A percentile compares a stretch with the other conserved stretches of the same genome.
Conservation (phyloP, 441 rosid species). For the Capsella rubella region DNA sequence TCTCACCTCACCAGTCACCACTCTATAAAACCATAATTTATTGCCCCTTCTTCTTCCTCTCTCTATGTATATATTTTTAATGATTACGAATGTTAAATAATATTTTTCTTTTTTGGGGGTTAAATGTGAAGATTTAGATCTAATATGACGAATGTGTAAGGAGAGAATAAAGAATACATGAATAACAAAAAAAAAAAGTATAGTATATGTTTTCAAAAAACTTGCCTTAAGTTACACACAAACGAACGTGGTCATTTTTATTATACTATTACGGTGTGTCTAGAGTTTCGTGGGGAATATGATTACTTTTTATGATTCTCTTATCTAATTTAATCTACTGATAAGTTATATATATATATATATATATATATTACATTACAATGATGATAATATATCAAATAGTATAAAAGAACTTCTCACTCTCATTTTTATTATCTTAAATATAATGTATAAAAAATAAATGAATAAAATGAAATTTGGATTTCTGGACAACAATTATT, state of each 20-base stretch:
- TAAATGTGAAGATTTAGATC: background rate
- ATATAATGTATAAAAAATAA: background rate
- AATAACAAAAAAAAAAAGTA: background rate
- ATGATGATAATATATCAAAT: background rate
- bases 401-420: background rate
- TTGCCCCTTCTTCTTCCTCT: background rate
- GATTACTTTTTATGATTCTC: conserved; percentile 33
- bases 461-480: background rate
- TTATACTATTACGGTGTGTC: conserved; percentile 14
- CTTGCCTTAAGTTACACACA: conserved; percentile 44
- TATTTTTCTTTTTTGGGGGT: background rate
- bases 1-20: conserved; percentile 12
- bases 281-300: conserved; percentile 30
- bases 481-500: conserved; percentile 14
- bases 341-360: too few relatives aligned
- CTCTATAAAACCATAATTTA: too few relatives aligned
- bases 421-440: too few relatives aligned
- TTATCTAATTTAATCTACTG: background rate
- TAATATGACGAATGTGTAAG: background rate
- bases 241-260: conserved; percentile 44
- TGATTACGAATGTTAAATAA: background rate
- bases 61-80: background rate
- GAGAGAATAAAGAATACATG: background rate
- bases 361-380: too few relatives aligned
- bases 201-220: conserved; percentile 20